Conservation (phyloP, 495 filamentous ascomycete species). For the Podospora pseudoanserina region DNA sequence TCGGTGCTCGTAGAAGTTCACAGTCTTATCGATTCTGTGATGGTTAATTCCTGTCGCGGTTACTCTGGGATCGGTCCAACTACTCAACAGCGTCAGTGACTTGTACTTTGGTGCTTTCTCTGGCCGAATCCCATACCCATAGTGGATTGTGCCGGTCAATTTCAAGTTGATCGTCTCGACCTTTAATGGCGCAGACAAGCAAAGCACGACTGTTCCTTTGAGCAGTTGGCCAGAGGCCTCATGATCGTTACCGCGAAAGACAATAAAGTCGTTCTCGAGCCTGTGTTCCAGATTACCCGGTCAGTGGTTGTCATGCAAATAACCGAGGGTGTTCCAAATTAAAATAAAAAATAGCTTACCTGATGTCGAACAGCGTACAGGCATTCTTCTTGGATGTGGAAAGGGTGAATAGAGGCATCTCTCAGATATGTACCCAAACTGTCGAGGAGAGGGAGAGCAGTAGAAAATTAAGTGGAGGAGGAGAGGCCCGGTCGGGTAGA, state of each 20-base stretch:
- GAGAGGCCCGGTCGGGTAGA: slow-evolving; percentile 5
- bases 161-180: slow-evolving; percentile 70
- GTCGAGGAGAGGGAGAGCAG: background rate
- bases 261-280: slow-evolving; percentile 72
- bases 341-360: slow-evolving; percentile 36
- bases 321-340: slow-evolving; percentile 57
- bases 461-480: slow-evolving; percentile 9
- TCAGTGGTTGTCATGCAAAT: slow-evolving; percentile 24
- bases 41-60: slow-evolving; percentile 49
- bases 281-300: slow-evolving; percentile 39
- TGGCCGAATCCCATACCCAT: slow-evolving; percentile 52
- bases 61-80: slow-evolving; percentile 48
- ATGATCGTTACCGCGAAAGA: slow-evolving; percentile 69
- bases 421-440: slow-evolving; percentile 9
- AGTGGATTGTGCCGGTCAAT: slow-evolving; percentile 64
- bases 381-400: slow-evolving; percentile 42
- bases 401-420: slow-evolving; percentile 51
- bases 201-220: slow-evolving; percentile 72
- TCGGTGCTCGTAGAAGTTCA: slow-evolving; percentile 41
- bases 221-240: slow-evolving; percentile 73
- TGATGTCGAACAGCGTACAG: slow-evolving; percentile 52
- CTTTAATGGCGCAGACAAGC: slow-evolving; percentile 62
- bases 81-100: slow-evolving; percentile 18
- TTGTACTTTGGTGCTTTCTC: background rate
- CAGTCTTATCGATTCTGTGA: slow-evolving; percentile 45